Base-by-base conservation (phyloP, 306 rosid species). In the Argentina anserina region DNA sequence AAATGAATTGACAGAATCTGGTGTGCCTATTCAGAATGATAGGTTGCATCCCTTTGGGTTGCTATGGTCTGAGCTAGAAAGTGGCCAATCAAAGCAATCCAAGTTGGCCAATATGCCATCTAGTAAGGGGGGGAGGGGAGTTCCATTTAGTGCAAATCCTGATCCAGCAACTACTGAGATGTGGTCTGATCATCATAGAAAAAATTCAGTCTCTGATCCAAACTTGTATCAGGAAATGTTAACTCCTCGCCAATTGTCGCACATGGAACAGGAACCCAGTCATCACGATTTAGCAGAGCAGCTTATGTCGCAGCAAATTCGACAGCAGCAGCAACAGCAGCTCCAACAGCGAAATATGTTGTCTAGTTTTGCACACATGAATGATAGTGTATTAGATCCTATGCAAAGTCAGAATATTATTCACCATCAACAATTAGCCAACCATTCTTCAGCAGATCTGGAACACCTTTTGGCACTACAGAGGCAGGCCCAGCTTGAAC, bases 1-100 rank as follows among this genome's bases (percentile, higher is more conserved):
- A 36, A 72, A 75, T 76, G 85, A 84, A 73, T 43, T 56, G 50
- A 65, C 77, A 17, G 88, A 84, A 55, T 28, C 84, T 56, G 80
- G 78, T 47, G 49, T 84, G 73, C 71, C 74, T 15, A 55, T 53
- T 73, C 85, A 81, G 68, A 74, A 78, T 56, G 88, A 82, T 71
- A 84, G 77, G 76, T 69, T 87, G 84, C 90, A 84, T 67, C 90
- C 88, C 17, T 84, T 87, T 75, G 90, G 90, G 65, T 79, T 84
- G 79, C 81, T 84, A 40, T 84, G 86, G 90, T 87, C 88, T 58
- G 90, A 87, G 80, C 79, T 87, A 34, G 86, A 84, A 82, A 76
- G 83, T 39, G 29, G 75, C 40, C 84, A 77, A 65, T n/a, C 65
- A 28, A 79, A 75, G 50, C 79, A 77, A 59, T 49, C 73, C 20